Evolutionary conservation across 140 eudicot species (phyloP).

Genomic region (Stevia rebaudiana): DNA sequence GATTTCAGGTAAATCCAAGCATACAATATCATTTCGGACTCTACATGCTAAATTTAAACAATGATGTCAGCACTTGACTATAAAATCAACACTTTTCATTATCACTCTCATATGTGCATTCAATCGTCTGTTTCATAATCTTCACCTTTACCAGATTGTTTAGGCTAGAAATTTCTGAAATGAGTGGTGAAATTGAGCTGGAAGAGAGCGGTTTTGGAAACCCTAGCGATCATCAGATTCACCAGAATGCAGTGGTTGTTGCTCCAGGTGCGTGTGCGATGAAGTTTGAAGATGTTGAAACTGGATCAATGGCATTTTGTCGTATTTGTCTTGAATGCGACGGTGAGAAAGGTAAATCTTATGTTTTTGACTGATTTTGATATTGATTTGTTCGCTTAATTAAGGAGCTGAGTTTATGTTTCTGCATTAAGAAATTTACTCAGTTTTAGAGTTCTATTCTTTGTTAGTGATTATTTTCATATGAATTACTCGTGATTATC

Average conservation of each 20-base stretch:
- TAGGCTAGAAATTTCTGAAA: neutral
- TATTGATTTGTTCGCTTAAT: neutral
- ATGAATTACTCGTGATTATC: neutral
- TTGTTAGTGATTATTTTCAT: neutral
- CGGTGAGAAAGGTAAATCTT: constrained; percentile 44
- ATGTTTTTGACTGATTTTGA: constrained; percentile 1
- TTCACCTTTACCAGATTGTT: neutral
- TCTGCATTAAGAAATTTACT: neutral
- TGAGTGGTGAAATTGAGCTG: constrained; percentile 9
- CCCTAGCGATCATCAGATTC: neutral
- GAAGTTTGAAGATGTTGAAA: constrained; percentile 46
- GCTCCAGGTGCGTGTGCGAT: constrained; percentile 12
- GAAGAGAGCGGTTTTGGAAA: neutral
- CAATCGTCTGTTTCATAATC: neutral
- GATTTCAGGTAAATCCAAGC: neutral
- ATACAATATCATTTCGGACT: neutral
- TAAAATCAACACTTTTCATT: neutral
- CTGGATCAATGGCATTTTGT: constrained; percentile 44
- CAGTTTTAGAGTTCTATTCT: neutral
- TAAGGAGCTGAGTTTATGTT: neutral
- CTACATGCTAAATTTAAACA: constrained; percentile 1
- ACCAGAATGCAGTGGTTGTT: neutral
- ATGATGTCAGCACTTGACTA: neutral
- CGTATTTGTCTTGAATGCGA: constrained; percentile 83
- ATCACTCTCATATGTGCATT: neutral